These are phyloP conservation scores for Rhizopogon salebrosus DNA, from an alignment of 768 basidiomycete species.

Conservation along the genomic window DNA sequence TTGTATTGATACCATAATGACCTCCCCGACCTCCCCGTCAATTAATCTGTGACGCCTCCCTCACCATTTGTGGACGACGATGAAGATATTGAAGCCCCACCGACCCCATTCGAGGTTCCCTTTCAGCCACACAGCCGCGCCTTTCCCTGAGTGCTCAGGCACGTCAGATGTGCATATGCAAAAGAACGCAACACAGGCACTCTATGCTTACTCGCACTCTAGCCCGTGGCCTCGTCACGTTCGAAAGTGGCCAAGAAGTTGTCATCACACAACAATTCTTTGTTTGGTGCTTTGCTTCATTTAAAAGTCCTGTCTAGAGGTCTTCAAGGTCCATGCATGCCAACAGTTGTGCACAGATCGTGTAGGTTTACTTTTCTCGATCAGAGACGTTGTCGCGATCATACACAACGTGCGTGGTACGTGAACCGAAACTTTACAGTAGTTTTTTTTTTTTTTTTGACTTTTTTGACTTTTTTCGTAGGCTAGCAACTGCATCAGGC, in stretches of 20 bases:
- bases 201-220: too few relatives aligned
- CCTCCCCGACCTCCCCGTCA: slow-evolving; percentile 55
- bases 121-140: slow-evolving; percentile 36
- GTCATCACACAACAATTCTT: too few relatives aligned
- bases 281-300: too few relatives aligned
- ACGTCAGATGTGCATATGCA: slow-evolving; percentile 54
- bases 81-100: slow-evolving; percentile 10
- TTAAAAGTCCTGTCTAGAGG: too few relatives aligned
- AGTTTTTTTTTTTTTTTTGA: neutral
- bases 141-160: slow-evolving; percentile 61
- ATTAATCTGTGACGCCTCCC: slow-evolving; percentile 12
- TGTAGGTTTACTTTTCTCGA: too few relatives aligned
- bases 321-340: too few relatives aligned
- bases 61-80: slow-evolving; percentile 29
- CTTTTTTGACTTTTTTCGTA: slow-evolving; percentile 30
- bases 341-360: slow-evolving; percentile 86
- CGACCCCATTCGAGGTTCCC: slow-evolving; percentile 12
- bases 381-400: too few relatives aligned
- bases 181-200: slow-evolving; percentile 76
- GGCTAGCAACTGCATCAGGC: slow-evolving; percentile 69
- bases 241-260: too few relatives aligned
- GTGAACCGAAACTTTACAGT: too few relatives aligned
- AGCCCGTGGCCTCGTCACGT: too few relatives aligned
- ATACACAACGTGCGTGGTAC: too few relatives aligned
- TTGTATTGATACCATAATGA: slow-evolving; percentile 75